Base-by-base conservation (phyloP, 768 basidiomycete genomes). In the Pleurotus giganteus region DNA sequence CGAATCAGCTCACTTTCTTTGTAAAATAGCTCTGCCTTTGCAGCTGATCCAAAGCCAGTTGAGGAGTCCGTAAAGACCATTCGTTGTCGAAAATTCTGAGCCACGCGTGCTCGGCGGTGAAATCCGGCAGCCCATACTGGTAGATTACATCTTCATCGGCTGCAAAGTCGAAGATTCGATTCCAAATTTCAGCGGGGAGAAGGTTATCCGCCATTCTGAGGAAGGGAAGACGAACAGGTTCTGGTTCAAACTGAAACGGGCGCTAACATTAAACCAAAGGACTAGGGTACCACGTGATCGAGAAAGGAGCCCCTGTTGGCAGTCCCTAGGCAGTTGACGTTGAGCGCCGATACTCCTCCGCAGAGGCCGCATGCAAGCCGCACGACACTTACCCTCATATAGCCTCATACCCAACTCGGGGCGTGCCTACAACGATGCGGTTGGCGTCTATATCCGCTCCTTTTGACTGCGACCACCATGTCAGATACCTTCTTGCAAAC, bases 91-190 rank as follows among this genome's bases (percentile, higher is more conserved):
- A 62, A 11, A 75, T 73, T 58, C 76, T 82, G 65, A 74, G 80
- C 89, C 89, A 91, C 24, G 80, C 79, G 0, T 82, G 83, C 58
- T 80, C 78, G 9, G 83, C 78, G 77, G 88, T 78, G 47, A 74
- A 71, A 0, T 82, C 85, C 5, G 85, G 86, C 7, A 88, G 66
- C 0, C 77, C 78, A 47, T 78, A 76, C 59, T 81, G 79, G 58
- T 86, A 82, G 29, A 89, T 76, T n/a, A 80, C 71, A 59, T 87
- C 84, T 61, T 89, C 87, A 49, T 87, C 84, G 4, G 84, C 79
- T 1, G 88, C 86, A 23, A 86, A 73, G 61, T 85, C 79, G 62
- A 91, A 90, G 5, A 91, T 87, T 43, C 81, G 73, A 1, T 78
- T 75, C 81, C 83, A 85, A 2, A 91, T 72, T 71, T 91, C 89